These are phyloP conservation scores for Carex parvula DNA, from an alignment of 176 grass and related monocot genomes.

Conservation along the genomic window DNA sequence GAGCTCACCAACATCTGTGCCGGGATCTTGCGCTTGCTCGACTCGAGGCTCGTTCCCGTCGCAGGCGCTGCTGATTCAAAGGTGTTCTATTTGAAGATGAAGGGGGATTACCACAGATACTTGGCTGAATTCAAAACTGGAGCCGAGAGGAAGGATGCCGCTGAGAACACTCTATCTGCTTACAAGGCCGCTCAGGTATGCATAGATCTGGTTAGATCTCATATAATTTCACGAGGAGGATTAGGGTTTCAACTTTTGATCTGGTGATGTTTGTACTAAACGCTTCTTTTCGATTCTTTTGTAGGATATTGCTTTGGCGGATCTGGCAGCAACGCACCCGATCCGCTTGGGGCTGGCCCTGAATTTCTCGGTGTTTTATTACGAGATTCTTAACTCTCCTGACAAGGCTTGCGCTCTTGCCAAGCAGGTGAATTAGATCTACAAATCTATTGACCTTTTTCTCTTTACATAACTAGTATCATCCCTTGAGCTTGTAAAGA, in stretches of 20 bases:
- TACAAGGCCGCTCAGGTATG: slow-evolving; percentile 87
- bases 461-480: background rate
- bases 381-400: slow-evolving; percentile 97
- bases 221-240: background rate
- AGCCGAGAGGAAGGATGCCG: slow-evolving; percentile 78
- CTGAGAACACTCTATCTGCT: slow-evolving; percentile 61
- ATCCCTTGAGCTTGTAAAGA: background rate
- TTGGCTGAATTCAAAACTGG: slow-evolving; percentile 89
- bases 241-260: slow-evolving; percentile 27
- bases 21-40: slow-evolving; percentile 81
- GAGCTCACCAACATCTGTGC: slow-evolving; percentile 83
- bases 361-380: slow-evolving; percentile 99
- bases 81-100: slow-evolving; percentile 99
- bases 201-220: background rate
- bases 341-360: slow-evolving; percentile 91
- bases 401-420: slow-evolving; percentile 92
- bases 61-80: slow-evolving; percentile 55
- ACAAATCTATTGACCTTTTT: background rate
- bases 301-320: slow-evolving; percentile 73
- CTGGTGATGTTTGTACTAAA: background rate
- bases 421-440: slow-evolving; percentile 58
- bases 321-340: slow-evolving; percentile 90
- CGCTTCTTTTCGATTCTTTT: background rate
- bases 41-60: slow-evolving; percentile 59
- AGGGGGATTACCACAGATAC: slow-evolving; percentile 94